These are phyloP conservation scores for Rutstroemia sp. DNA, from an alignment of 2,329 filamentous ascomycete genomes.

Conservation along the genomic window DNA sequence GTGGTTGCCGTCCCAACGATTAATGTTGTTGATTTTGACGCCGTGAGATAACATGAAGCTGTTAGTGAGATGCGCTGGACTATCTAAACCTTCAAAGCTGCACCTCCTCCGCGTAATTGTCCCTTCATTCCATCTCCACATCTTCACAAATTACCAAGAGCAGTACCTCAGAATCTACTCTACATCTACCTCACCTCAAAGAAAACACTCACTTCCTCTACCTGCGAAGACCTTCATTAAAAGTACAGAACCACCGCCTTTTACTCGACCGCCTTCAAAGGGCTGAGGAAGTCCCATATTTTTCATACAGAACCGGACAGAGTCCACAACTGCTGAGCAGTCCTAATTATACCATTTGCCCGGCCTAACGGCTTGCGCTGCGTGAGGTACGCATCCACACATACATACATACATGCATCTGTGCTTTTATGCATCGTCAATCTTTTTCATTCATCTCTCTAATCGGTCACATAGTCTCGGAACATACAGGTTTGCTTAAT, in stretches of 20 bases:
- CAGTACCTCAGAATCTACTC: background rate
- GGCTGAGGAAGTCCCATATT: constrained; percentile 23
- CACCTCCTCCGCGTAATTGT: background rate
- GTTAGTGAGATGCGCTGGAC: background rate
- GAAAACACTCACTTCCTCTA: background rate
- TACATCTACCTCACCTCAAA: background rate
- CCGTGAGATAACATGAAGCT: constrained; percentile 6
- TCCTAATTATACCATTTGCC: constrained; percentile 43
- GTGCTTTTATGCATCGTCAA: background rate
- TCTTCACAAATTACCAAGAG: background rate
- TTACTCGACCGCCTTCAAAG: constrained; percentile 11
- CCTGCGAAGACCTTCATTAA: constrained; percentile 4
- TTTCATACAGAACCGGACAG: constrained; percentile 25
- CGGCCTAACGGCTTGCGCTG: constrained; percentile 79
- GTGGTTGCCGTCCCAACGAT: constrained; percentile 2
- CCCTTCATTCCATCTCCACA: background rate
- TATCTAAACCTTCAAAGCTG: constrained; percentile 5
- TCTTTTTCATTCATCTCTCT: background rate
- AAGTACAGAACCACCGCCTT: background rate
- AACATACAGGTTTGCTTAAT: constrained; percentile 42
- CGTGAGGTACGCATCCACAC: constrained; percentile 56
- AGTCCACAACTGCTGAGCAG: constrained; percentile 44
- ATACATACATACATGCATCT: background rate
- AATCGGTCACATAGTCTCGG: constrained; percentile 34
- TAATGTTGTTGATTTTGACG: constrained; percentile 8